Evolutionary conservation across 2,329 filamentous ascomycete genomes (phyloP).

Genomic region (Xylaria digitata): DNA sequence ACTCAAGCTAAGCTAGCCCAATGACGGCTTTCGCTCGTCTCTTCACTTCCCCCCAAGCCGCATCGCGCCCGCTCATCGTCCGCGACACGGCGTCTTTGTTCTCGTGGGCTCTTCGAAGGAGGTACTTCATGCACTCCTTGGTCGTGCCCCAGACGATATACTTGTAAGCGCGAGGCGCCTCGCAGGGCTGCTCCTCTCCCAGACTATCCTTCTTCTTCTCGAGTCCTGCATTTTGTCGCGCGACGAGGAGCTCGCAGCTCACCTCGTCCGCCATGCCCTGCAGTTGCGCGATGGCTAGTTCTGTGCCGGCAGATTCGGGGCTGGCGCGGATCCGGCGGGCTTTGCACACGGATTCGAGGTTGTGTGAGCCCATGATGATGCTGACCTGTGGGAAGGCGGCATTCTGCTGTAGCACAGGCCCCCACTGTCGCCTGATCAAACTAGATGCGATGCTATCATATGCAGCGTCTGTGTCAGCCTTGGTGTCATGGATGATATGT

Average conservation of each 20-base stretch:
- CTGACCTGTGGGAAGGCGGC: conserved; percentile 66
- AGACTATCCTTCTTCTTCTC: neutral
- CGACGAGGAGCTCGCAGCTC: conserved; percentile 68
- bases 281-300: conserved; percentile 78
- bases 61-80: conserved; percentile 70
- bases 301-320: conserved; percentile 54
- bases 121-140: conserved; percentile 87
- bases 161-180: conserved; percentile 65
- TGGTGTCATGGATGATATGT: conserved; percentile 76
- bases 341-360: conserved; percentile 74
- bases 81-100: conserved; percentile 77
- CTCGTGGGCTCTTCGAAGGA: conserved; percentile 78
- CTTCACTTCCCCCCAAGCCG: conserved; percentile 71
- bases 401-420: conserved; percentile 59
- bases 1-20: conserved; percentile 43
- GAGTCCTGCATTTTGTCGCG: conserved; percentile 13
- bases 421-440: conserved; percentile 74
- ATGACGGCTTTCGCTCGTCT: conserved; percentile 62
- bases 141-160: conserved; percentile 77
- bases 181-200: conserved; percentile 6
- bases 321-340: conserved; percentile 64
- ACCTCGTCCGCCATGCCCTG: conserved; percentile 98
- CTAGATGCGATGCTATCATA: conserved; percentile 79
- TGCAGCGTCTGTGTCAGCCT: conserved; percentile 74
- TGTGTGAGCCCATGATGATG: conserved; percentile 85